Percentiles rank a stretch among this genome's conserved stretches.
These are phyloP conservation scores for Suillus alpinus DNA, from an alignment of 768 basidiomycete genomes.

Conservation along the genomic window DNA sequence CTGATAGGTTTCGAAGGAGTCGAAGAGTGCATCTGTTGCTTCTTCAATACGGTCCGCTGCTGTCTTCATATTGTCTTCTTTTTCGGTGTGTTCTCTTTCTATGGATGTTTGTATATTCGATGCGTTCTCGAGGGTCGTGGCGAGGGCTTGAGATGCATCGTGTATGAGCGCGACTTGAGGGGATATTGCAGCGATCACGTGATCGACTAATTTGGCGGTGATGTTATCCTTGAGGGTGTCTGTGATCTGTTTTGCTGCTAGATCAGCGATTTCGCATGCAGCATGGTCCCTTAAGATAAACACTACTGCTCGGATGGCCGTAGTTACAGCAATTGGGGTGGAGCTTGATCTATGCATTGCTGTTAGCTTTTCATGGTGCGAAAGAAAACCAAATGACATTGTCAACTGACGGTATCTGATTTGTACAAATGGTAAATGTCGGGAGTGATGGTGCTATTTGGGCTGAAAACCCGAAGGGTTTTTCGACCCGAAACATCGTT, in stretches of 20 bases:
- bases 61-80: conserved; percentile 18
- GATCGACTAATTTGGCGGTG: background rate
- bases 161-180: background rate
- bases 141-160: background rate
- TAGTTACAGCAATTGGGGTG: rapidly evolving
- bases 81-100: background rate
- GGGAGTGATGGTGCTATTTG: background rate
- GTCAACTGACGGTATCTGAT: no score
- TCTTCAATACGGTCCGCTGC: background rate
- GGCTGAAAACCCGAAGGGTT: no score
- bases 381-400: no score
- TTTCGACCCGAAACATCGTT: no score
- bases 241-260: no score
- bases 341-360: background rate
- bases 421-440: no score
- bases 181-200: background rate
- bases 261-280: no score
- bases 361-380: no score
- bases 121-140: no score
- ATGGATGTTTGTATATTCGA: background rate
- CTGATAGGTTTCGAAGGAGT: background rate
- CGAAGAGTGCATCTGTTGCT: background rate
- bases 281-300: background rate
- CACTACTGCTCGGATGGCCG: background rate
- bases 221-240: background rate